These are phyloP conservation scores for Linum tenue DNA, from an alignment of 345 rosid species.

Conservation along the genomic window DNA sequence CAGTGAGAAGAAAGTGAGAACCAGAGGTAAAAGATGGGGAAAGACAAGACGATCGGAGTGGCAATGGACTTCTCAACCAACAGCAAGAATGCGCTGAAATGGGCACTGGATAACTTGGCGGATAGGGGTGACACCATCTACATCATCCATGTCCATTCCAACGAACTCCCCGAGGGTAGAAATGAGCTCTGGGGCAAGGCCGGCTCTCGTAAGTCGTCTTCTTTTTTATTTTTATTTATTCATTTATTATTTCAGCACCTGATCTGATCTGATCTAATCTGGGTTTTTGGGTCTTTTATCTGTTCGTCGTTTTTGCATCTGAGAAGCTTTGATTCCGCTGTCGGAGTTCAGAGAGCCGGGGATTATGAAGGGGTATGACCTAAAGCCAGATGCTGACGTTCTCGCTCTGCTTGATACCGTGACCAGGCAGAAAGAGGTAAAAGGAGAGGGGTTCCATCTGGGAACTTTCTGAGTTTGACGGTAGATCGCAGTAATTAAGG, in stretches of 20 bases:
- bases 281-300: not conserved
- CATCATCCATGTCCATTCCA: slow-evolving; percentile 55
- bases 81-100: slow-evolving; percentile 82
- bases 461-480: not conserved
- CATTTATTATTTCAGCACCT: not conserved
- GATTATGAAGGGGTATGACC: slow-evolving; percentile 46
- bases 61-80: slow-evolving; percentile 90
- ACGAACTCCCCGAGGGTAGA: slow-evolving; percentile 37
- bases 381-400: slow-evolving; percentile 44
- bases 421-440: slow-evolving; percentile 79
- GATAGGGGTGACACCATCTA: slow-evolving; percentile 65
- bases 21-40: slow-evolving; percentile 46
- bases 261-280: slow-evolving; percentile 23
- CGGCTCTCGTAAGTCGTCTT: slow-evolving; percentile 61
- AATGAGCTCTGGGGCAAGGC: slow-evolving; percentile 46
- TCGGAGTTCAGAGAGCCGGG: slow-evolving; percentile 78
- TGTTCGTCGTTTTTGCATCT: not conserved
- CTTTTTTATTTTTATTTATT: not conserved
- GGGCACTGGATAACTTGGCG: slow-evolving; percentile 78
- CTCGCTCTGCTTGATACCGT: slow-evolving; percentile 86
- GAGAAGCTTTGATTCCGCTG: slow-evolving; percentile 77
- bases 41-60: slow-evolving; percentile 62
- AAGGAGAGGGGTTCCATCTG: no score
- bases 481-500: no score
- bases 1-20: not conserved